phyloP scores from a whole-genome alignment of 768 basidiomycete genomes.

The Gautieria morchelliformis region DNA sequence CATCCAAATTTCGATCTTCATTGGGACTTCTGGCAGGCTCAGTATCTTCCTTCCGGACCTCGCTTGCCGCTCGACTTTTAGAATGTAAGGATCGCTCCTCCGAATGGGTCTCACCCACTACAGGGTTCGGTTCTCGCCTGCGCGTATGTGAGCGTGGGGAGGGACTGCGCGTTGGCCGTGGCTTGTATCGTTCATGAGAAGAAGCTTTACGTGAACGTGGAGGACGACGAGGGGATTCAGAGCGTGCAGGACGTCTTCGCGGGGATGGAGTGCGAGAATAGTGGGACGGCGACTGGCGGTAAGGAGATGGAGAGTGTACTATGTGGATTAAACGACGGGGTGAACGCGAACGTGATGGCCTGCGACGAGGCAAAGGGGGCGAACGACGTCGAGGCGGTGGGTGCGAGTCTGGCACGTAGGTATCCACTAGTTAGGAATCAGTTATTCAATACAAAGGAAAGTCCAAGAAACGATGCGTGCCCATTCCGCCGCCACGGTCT shows the following conservation, averaged over 20 bases:
- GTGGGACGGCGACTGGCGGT: background rate
- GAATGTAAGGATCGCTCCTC: background rate
- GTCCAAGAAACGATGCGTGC: background rate
- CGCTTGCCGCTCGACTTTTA: background rate
- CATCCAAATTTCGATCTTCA: background rate
- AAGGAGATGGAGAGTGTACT: background rate
- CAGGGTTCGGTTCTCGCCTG: background rate
- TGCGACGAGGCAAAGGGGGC: background rate
- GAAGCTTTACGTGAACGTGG: background rate
- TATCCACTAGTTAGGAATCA: background rate
- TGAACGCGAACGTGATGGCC: conserved; percentile 4
- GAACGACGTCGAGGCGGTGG: background rate
- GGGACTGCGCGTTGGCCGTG: background rate
- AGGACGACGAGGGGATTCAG: background rate
- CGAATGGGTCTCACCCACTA: background rate
- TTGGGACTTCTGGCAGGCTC: background rate
- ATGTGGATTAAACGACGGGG: background rate
- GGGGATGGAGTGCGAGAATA: background rate
- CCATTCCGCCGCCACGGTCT: background rate
- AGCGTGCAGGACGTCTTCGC: background rate
- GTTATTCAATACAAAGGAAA: background rate
- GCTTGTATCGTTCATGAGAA: background rate
- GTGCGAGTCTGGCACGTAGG: background rate
- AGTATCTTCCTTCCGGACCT: background rate
- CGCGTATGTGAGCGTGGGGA: background rate